phyloP scores from a whole-genome alignment of 2,329 filamentous ascomycete species.

The Exophiala mesophila region DNA sequence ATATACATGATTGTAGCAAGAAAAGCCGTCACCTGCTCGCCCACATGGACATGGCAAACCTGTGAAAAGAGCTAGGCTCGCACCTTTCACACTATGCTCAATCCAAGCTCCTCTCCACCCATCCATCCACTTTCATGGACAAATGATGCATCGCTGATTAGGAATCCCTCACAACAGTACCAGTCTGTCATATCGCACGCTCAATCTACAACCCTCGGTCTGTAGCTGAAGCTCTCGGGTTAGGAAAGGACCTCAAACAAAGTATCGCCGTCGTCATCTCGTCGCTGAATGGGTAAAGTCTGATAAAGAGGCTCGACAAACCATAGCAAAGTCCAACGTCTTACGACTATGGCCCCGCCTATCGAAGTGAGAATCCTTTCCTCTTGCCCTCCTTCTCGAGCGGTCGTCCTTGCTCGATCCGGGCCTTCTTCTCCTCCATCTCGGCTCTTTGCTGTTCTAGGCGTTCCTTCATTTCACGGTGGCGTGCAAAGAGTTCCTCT shows the following conservation, averaged over 20 bases:
- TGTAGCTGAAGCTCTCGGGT: conserved; percentile 15
- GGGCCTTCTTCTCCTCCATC: conserved; percentile 96
- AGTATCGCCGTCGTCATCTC: conserved; percentile 24
- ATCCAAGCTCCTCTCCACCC: conserved; percentile 18
- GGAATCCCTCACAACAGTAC: conserved; percentile 22
- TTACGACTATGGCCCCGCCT: conserved; percentile 45
- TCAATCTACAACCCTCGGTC: conserved; percentile 7
- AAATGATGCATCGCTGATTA: conserved; percentile 22
- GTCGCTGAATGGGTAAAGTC: conserved; percentile 33
- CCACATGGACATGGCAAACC: conserved; percentile 1
- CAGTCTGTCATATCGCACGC: conserved; percentile 23
- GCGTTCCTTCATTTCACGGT: conserved; percentile 99
- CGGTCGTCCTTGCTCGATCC: conserved; percentile 90
- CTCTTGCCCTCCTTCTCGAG: conserved; percentile 97
- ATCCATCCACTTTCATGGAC: background rate
- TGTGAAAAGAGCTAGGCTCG: conserved; percentile 8
- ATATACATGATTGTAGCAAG: conserved; percentile 22
- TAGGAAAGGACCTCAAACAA: conserved; percentile 5
- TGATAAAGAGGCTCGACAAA: no score
- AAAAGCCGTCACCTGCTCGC: conserved; percentile 4
- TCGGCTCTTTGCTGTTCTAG: conserved; percentile 90
- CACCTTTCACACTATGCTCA: conserved; percentile 22
- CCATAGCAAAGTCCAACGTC: no score
- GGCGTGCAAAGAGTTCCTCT: conserved; percentile 94
- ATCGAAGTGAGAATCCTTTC: conserved; percentile 98